Evolutionary conservation across 371 early-diverging fungal species (phyloP).

Genomic region (Mortierella sp.): DNA sequence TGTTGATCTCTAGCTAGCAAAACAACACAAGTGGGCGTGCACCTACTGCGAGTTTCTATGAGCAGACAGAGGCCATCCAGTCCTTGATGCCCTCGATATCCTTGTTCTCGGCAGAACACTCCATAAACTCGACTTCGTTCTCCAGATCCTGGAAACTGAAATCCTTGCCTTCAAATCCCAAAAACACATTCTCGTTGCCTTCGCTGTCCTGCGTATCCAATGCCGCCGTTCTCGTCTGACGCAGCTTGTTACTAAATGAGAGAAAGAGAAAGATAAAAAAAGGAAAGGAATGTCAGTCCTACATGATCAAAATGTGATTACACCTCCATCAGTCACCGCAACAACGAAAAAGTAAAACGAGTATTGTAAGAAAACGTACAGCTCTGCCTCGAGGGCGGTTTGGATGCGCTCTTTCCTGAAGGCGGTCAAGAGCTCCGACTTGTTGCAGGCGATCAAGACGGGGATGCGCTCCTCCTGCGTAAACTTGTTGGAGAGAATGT

Average conservation of each 20-base stretch:
- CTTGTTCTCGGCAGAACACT: conserved; percentile 67
- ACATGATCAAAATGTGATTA: no score
- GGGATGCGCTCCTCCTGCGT: conserved; percentile 71
- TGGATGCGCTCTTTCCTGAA: conserved; percentile 74
- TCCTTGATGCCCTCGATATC: conserved; percentile 61
- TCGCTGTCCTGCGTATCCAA: conserved; percentile 75
- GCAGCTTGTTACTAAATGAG: conserved; percentile 69
- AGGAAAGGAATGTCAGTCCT: not conserved
- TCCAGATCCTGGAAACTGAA: conserved; percentile 86
- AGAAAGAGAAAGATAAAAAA: not conserved
- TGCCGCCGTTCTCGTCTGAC: conserved; percentile 77
- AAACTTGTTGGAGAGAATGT: conserved; percentile 75
- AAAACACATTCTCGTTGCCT: conserved; percentile 67
- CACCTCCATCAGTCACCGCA: not conserved
- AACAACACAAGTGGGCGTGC: no score
- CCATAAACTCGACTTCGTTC: conserved; percentile 74
- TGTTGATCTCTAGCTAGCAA: no score
- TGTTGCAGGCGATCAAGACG: conserved; percentile 86
- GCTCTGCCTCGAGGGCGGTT: conserved; percentile 78
- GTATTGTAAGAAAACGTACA: conserved; percentile 61
- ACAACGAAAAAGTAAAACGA: not conserved
- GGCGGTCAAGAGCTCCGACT: conserved; percentile 82
- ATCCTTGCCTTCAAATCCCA: conserved; percentile 85
- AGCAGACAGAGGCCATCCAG: conserved; percentile 56
- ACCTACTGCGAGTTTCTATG: no score